A percentile compares a stretch with the other conserved stretches of the same genome.
Evolutionary conservation across 331 rosid species (phyloP).

Genomic region (Phaseolus coccineus): DNA sequence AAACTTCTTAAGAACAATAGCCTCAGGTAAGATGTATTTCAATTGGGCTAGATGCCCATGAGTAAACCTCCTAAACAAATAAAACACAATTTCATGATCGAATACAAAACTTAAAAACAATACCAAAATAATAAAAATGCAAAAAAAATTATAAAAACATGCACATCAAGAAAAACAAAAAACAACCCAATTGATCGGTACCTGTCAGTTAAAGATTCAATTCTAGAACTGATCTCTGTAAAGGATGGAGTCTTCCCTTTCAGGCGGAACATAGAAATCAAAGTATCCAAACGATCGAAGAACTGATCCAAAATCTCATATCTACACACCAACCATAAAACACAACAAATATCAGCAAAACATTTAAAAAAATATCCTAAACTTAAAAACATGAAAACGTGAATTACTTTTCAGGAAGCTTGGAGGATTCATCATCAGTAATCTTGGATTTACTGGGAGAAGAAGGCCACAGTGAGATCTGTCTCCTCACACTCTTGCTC

Average conservation of each 20-base stretch:
- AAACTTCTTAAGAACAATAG: slow-evolving; percentile 61
- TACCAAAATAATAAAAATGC: not conserved
- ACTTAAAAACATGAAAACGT: not conserved
- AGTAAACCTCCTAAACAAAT: slow-evolving; percentile 75
- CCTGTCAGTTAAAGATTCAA: slow-evolving; percentile 78
- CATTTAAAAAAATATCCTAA: not conserved
- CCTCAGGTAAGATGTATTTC: slow-evolving; percentile 78
- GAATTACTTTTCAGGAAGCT: slow-evolving; percentile 65
- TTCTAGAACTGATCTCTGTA: slow-evolving; percentile 50
- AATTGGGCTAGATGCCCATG: slow-evolving; percentile 76
- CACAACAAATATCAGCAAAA: not conserved
- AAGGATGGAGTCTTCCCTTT: slow-evolving; percentile 59
- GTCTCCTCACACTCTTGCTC: slow-evolving; percentile 45
- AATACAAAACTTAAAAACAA: not conserved
- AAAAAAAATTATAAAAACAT: not conserved
- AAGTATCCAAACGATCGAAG: slow-evolving; percentile 66
- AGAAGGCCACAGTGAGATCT: slow-evolving; percentile 41
- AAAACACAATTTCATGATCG: not conserved
- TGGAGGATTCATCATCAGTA: not conserved
- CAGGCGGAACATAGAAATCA: slow-evolving; percentile 60
- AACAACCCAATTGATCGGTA: slow-evolving; percentile 9
- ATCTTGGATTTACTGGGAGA: slow-evolving; percentile 40
- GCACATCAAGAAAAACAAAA: not conserved
- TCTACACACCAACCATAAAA: slow-evolving; percentile 48
- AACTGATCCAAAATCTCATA: slow-evolving; percentile 60